A percentile compares a stretch with the other conserved stretches of the same genome.
phyloP scores from a whole-genome alignment of 805 yeast genomes.

The Blastobotrys parvus region DNA sequence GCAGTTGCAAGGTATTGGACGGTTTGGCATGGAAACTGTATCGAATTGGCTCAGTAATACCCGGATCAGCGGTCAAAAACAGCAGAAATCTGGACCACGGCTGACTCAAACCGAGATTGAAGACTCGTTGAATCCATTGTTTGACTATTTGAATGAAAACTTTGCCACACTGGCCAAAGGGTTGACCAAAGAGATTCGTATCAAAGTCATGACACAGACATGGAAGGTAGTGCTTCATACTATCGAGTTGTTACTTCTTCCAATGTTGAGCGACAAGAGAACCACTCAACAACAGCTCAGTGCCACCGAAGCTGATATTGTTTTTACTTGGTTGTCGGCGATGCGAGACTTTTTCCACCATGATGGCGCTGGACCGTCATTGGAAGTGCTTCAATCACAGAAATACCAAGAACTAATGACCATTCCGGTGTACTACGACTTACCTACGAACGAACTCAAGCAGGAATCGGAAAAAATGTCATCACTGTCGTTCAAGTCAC shows the following conservation, averaged over 20 bases:
- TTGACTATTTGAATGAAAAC: conserved; percentile 64
- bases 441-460: conserved; percentile 37
- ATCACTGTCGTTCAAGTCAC: conserved; percentile 42
- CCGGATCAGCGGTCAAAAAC: conserved; percentile 5
- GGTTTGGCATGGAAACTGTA: conserved; percentile 23
- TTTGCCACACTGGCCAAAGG: conserved; percentile 53
- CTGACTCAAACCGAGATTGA: conserved; percentile 35
- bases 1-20: conserved; percentile 29
- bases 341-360: conserved; percentile 70
- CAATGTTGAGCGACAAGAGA: conserved; percentile 43
- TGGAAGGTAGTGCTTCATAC: conserved; percentile 68
- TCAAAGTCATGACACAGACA: conserved; percentile 63
- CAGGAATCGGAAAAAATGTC: conserved; percentile 53
- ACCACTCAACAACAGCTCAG: conserved; percentile 40
- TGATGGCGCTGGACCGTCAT: conserved; percentile 72
- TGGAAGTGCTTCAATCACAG: conserved; percentile 51
- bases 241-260: conserved; percentile 67
- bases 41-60: conserved; percentile 28
- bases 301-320: conserved; percentile 53
- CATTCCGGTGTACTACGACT: conserved; percentile 59
- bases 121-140: conserved; percentile 63
- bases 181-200: conserved; percentile 46
- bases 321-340: conserved; percentile 64
- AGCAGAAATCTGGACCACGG: conserved; percentile 6
- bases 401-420: conserved; percentile 57